Evolutionary conservation across 2,329 filamentous ascomycete genomes (phyloP), one percentile per base, ranked within the genome.

Genomic region (Fusarium chaquense): DNA sequence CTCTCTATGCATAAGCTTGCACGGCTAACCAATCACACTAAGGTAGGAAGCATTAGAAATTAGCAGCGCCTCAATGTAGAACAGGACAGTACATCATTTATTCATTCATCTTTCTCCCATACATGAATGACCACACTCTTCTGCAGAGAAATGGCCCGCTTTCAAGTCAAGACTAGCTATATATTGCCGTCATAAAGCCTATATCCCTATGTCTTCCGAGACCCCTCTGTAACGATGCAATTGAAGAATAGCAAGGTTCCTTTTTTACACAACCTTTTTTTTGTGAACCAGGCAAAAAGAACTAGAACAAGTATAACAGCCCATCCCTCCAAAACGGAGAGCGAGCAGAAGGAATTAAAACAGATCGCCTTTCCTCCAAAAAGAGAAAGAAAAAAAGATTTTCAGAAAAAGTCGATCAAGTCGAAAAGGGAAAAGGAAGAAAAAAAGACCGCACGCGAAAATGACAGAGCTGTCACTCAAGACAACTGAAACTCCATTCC

Each of bases 401-500:
- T 58, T 57, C 28, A 60, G 44, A 49, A 40, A 28, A 55, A 62
- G 59, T 62, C 47, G 53, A 55, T 58, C 44, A 62, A 50, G 44
- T 30, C 45, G 44, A 65, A 70, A 49, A 59, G 16, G 7, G 67
- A 54, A 68, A 72, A 72, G 67, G 62, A 62, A 50, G 26, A 53
- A 20, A 40, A 40, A 55, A 67, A 62, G 56, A 47, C 49, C 57
- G 51, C 60, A 47, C 47, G 53, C 54, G 57, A 71, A 65, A 69
- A 71, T 56, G 64, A 61, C 35, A 58, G 50, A 49, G 43, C 53
- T 56, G 51, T 40, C 55, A 67, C 62, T 58, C 47, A 32, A 63
- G 65, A 64, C 63, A 62, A 69, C 73, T 65, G 49, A 67, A 76
- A 76, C 74, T 76, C 74, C 74, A 64, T 71, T 69, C 67, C 66